Conservation (phyloP, 2,329 filamentous ascomycete species). For the Xylaria sp. region DNA sequence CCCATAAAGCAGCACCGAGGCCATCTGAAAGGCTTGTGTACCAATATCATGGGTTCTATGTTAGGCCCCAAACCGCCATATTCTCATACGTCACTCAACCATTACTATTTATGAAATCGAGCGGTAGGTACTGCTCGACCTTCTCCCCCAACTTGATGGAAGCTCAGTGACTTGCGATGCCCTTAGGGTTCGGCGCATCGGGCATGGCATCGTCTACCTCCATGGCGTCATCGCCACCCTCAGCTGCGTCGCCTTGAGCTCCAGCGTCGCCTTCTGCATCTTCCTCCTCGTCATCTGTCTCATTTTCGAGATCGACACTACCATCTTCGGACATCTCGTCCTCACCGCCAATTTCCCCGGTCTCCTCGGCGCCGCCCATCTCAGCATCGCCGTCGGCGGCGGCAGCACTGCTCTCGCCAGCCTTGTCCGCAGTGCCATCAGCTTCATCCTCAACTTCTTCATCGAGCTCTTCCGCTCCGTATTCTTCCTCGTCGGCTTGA, state of each 20-base stretch:
- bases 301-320: conserved; percentile 77
- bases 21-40: conserved; percentile 24
- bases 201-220: conserved; percentile 54
- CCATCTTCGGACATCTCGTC: conserved; percentile 74
- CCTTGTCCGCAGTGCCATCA: conserved; percentile 61
- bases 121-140: background rate
- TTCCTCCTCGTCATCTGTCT: conserved; percentile 73
- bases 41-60: conserved; percentile 32
- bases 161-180: conserved; percentile 45
- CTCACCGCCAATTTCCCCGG: conserved; percentile 65
- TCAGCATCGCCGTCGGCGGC: conserved; percentile 72
- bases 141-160: background rate
- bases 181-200: conserved; percentile 41
- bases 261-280: conserved; percentile 60
- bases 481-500: conserved; percentile 85
- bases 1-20: conserved; percentile 30
- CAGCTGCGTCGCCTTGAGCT: conserved; percentile 46
- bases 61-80: conserved; percentile 30
- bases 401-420: conserved; percentile 57
- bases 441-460: conserved; percentile 68
- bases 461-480: conserved; percentile 89
- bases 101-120: background rate
- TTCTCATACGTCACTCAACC: conserved; percentile 37
- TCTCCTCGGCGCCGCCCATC: conserved; percentile 71
- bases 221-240: conserved; percentile 56